These are phyloP conservation scores for Ceratobasidium sp. DNA, from an alignment of 1,284 basidiomycete species.

Conservation along the genomic window DNA sequence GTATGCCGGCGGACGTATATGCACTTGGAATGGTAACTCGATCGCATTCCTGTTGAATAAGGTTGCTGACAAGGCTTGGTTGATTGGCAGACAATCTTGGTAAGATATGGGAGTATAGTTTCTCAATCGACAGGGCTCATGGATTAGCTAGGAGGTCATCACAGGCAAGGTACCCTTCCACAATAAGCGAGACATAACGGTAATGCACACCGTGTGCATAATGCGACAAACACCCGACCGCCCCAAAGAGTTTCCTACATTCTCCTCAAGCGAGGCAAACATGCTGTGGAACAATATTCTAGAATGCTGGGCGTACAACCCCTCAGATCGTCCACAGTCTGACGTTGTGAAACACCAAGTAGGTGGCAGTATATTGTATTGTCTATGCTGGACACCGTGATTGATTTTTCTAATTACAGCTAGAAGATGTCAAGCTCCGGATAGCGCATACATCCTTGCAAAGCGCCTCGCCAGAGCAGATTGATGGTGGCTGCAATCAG, in stretches of 20 bases:
- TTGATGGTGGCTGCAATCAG: too few relatives aligned
- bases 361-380: conserved; percentile 73
- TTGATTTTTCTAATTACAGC: too few relatives aligned
- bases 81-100: not conserved
- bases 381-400: conserved; percentile 55
- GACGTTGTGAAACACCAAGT: not conserved
- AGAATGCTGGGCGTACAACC: not conserved
- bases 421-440: too few relatives aligned
- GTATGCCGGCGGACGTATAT: not conserved
- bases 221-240: not conserved
- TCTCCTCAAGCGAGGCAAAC: not conserved
- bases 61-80: not conserved
- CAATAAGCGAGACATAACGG: not conserved
- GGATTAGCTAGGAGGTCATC: not conserved
- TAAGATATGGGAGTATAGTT: not conserved
- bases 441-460: too few relatives aligned
- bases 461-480: too few relatives aligned
- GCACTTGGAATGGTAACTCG: not conserved
- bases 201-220: not conserved
- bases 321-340: not conserved
- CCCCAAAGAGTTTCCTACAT: not conserved
- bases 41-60: not conserved
- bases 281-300: not conserved
- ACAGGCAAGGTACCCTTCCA: not conserved
- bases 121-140: not conserved